Evolutionary conservation across 371 early-diverging fungal species (phyloP).

Genomic region (Cokeromyces recurvatus): DNA sequence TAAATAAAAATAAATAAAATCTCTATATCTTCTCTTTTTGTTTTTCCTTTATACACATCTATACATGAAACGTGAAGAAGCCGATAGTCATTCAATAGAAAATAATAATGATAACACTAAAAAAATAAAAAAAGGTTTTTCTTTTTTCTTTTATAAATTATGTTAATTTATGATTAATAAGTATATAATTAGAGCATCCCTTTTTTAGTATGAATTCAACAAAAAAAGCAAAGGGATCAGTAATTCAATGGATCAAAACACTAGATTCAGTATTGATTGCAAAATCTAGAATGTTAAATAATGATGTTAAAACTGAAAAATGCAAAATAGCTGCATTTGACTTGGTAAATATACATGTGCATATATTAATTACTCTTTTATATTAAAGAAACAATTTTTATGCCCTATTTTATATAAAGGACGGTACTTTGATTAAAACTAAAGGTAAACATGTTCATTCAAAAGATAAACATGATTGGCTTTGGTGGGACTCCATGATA

Average conservation of each 20-base stretch:
- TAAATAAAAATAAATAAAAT: no score
- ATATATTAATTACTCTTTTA: no score
- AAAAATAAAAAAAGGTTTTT: slow-evolving; percentile 6
- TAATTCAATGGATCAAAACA: slow-evolving; percentile 8
- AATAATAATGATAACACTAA: neutral
- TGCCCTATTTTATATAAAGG: no score
- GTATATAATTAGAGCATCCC: slow-evolving; percentile 6
- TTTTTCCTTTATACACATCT: no score
- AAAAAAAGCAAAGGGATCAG: neutral
- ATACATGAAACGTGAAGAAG: slow-evolving; percentile 12
- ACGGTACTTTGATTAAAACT: slow-evolving; percentile 68
- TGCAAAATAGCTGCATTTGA: slow-evolving; percentile 79
- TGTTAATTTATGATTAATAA: neutral
- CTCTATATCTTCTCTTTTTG: no score
- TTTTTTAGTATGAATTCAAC: slow-evolving; percentile 18
- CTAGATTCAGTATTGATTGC: slow-evolving; percentile 16
- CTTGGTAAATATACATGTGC: slow-evolving; percentile 44
- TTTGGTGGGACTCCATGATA: slow-evolving; percentile 56
- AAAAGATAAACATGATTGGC: slow-evolving; percentile 77
- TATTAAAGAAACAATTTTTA: neutral
- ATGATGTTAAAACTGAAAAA: slow-evolving; percentile 2
- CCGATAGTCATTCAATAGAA: neutral
- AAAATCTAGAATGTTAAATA: slow-evolving; percentile 1
- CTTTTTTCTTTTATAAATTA: neutral
- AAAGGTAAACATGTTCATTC: slow-evolving; percentile 62